Evolutionary conservation across 257 asterid species (phyloP).

Genomic region (Solanum chmielewskii): DNA sequence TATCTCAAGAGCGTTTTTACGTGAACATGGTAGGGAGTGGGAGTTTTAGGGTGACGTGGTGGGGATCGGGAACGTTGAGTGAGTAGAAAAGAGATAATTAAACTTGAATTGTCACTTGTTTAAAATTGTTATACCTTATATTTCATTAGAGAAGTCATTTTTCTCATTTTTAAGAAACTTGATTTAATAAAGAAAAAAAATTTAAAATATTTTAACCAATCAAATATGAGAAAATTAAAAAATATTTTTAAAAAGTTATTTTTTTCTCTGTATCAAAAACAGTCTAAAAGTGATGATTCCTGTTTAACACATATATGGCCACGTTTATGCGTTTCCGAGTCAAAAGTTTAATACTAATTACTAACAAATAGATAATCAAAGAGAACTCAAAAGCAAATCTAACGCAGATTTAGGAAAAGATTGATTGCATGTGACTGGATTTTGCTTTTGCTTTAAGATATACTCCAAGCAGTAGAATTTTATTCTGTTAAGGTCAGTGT

Average conservation of each 20-base stretch:
- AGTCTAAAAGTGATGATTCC: neutral
- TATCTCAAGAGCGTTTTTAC: neutral
- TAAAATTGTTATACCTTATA: neutral
- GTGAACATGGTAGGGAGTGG: neutral
- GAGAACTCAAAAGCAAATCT: neutral
- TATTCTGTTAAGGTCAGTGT: neutral
- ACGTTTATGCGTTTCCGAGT: neutral
- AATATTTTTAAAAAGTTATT: rapidly evolving
- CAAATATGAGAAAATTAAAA: neutral
- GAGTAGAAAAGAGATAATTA: neutral
- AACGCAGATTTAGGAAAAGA: neutral
- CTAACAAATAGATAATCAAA: neutral
- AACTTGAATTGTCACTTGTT: neutral
- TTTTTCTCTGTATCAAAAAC: neutral
- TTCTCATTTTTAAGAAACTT: neutral
- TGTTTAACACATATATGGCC: neutral
- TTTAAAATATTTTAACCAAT: too few species aligned
- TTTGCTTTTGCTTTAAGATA: neutral
- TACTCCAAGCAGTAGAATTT: neutral
- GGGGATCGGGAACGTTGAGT: neutral
- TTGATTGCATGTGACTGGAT: neutral
- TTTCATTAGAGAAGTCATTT: neutral
- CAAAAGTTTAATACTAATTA: neutral
- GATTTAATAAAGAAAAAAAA: neutral
- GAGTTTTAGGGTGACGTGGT: neutral